Percentiles rank a stretch among this genome's conserved stretches.
Conservation (phyloP, 371 early-diverging fungal species). For the Syncephalastrum monosporum region DNA sequence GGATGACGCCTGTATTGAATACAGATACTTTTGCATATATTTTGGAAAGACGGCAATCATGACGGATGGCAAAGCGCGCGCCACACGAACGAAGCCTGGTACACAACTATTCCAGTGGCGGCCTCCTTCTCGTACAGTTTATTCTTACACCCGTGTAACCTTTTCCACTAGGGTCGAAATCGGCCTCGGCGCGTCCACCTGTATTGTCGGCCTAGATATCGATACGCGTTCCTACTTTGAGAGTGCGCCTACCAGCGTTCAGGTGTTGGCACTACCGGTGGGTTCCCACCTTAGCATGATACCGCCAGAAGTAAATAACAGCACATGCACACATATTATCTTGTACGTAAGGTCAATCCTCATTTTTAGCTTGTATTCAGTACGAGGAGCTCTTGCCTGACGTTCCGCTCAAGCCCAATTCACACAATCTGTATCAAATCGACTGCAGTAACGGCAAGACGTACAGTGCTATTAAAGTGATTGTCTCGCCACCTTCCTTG, state of each 20-base stretch:
- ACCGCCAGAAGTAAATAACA: too few species aligned
- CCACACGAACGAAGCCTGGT: conserved; percentile 55
- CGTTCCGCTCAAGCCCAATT: conserved; percentile 49
- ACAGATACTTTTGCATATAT: too few species aligned
- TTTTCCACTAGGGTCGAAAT: conserved; percentile 53
- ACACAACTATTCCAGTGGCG: conserved; percentile 1
- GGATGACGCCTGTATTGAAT: too few species aligned
- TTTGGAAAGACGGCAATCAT: conserved; percentile 18
- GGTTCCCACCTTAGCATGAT: neutral
- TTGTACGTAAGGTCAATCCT: too few species aligned
- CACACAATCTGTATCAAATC: conserved; percentile 64
- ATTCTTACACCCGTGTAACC: neutral
- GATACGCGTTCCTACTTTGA: conserved; percentile 82
- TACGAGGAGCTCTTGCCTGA: conserved; percentile 72
- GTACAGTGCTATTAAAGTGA: conserved; percentile 55
- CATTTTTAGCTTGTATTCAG: conserved; percentile 16
- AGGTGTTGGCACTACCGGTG: conserved; percentile 32
- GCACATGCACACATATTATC: too few species aligned
- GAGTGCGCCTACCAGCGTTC: conserved; percentile 64
- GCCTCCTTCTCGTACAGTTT: neutral
- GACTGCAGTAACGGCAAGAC: conserved; percentile 22
- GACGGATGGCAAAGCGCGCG: conserved; percentile 39
- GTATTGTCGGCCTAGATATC: conserved; percentile 75
- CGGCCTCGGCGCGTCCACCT: conserved; percentile 69
- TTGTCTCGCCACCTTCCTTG: conserved; percentile 77